Conservation (phyloP, 495 filamentous ascomycete genomes). For the Daldinia bambusicola region DNA sequence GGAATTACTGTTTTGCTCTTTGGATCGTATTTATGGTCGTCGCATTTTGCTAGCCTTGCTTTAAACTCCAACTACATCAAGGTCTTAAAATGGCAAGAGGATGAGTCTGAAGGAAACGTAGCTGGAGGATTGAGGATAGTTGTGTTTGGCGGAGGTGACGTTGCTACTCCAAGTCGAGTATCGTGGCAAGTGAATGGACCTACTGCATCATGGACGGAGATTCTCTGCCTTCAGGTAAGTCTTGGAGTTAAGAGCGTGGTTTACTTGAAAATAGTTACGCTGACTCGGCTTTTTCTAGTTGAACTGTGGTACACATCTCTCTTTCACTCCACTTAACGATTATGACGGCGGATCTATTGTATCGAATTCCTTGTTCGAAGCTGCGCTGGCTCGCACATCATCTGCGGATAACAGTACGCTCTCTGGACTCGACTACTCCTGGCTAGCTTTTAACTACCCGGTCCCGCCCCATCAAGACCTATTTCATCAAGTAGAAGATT, state of each 20-base stretch:
- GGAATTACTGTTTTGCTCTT: constrained; percentile 36
- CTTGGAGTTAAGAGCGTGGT: not conserved
- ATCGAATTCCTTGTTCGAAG: constrained; percentile 50
- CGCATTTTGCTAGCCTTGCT: constrained; percentile 13
- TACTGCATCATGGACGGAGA: constrained; percentile 42
- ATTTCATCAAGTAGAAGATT: constrained; percentile 53
- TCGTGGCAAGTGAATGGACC: constrained; percentile 22
- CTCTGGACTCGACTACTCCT: constrained; percentile 49
- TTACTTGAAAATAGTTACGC: not conserved
- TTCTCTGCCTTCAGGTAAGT: constrained; percentile 45
- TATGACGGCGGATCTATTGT: constrained; percentile 34
- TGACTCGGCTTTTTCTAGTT: constrained; percentile 44
- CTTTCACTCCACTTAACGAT: constrained; percentile 46
- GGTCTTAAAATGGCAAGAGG: constrained; percentile 36
- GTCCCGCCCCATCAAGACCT: constrained; percentile 51
- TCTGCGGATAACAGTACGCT: constrained; percentile 36
- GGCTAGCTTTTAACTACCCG: constrained; percentile 50
- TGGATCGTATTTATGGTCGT: constrained; percentile 38
- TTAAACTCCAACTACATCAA: constrained; percentile 14
- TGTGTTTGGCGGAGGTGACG: constrained; percentile 50
- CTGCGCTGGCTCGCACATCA: constrained; percentile 39
- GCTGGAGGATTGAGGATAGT: constrained; percentile 45
- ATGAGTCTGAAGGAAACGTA: constrained; percentile 10
- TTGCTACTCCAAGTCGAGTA: constrained; percentile 41
- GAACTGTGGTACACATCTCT: constrained; percentile 47